Percentiles rank a stretch among this genome's conserved stretches.
phyloP scores from a whole-genome alignment of 257 asterid genomes.

The Salvia rosmarinus region DNA sequence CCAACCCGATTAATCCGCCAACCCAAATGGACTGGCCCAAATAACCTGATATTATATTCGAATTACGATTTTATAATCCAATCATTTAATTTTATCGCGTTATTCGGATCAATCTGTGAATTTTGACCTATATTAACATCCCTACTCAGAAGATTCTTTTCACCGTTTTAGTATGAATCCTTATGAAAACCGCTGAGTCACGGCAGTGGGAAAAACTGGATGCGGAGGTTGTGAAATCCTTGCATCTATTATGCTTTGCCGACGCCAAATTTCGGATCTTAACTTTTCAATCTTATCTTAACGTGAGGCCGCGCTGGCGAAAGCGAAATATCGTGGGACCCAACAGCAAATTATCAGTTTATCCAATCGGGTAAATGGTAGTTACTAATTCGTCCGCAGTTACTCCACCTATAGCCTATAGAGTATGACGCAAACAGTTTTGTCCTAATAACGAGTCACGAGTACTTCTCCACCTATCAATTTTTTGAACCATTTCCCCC shows the following conservation, averaged over 20 bases:
- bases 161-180: too few species aligned
- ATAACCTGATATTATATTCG: too few species aligned
- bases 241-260: slow-evolving; percentile 21
- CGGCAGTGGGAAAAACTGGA: not conserved
- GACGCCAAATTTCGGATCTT: not conserved
- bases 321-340: not conserved
- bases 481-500: not conserved
- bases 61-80: too few species aligned
- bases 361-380: too few species aligned
- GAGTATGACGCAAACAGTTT: not conserved
- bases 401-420: not conserved
- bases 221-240: slow-evolving; percentile 16
- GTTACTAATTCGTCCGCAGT: not conserved
- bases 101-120: too few species aligned
- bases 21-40: too few species aligned
- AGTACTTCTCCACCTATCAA: not conserved
- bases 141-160: too few species aligned
- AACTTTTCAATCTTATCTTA: not conserved
- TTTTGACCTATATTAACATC: too few species aligned
- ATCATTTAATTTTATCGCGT: too few species aligned
- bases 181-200: too few species aligned
- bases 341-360: not conserved
- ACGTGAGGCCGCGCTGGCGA: slow-evolving; percentile 12
- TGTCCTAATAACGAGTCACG: not conserved
- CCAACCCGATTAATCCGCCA: too few species aligned